phyloP scores from a whole-genome alignment of 768 basidiomycete genomes.

The Daedaleopsis nitida region DNA sequence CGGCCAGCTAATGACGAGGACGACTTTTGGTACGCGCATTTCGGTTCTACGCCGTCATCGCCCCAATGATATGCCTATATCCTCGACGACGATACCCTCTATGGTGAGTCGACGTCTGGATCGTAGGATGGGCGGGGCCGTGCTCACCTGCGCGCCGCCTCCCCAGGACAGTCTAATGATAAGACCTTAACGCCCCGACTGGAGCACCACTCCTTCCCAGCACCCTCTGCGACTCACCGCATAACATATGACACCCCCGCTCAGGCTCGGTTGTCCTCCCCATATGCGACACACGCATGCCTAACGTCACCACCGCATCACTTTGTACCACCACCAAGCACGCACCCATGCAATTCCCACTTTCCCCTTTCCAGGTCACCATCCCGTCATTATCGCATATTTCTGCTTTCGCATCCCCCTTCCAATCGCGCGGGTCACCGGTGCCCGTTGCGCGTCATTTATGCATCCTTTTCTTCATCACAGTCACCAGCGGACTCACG shows the following conservation, averaged over 20 bases:
- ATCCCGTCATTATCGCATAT: constrained; percentile 3
- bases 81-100: constrained; percentile 10
- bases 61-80: constrained; percentile 11
- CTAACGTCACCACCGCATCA: not conserved
- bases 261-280: constrained; percentile 11
- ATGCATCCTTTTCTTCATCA: constrained; percentile 3
- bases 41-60: not conserved
- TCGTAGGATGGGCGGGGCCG: not conserved
- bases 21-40: constrained; percentile 10
- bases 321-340: constrained; percentile 1
- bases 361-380: constrained; percentile 3
- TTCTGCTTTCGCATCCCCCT: constrained; percentile 2
- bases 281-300: constrained; percentile 9
- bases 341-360: not conserved
- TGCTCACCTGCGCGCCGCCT: not conserved
- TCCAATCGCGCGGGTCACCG: constrained; percentile 1
- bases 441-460: constrained; percentile 3
- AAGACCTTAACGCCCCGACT: not conserved
- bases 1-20: constrained; percentile 16
- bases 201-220: not conserved
- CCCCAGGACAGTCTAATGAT: constrained; percentile 6
- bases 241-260: constrained; percentile 14
- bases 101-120: constrained; percentile 5
- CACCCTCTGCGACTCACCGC: constrained; percentile 1
- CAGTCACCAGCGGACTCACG: not conserved